Conservation (phyloP, 116 monocot species). For the Iris pallida region DNA sequence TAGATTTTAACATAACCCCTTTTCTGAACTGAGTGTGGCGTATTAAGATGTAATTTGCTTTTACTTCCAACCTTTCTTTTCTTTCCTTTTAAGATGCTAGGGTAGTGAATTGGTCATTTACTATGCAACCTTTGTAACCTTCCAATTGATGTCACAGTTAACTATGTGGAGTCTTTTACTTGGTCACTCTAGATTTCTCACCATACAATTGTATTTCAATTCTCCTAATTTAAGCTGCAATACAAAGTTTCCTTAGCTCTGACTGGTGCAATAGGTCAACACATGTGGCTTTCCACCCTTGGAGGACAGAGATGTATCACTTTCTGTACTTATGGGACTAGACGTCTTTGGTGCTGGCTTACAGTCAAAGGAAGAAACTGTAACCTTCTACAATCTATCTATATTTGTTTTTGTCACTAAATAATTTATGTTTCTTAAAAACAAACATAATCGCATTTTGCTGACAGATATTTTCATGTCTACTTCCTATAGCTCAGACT, state of each 20-base stretch:
- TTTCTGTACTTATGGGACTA: conserved; percentile 71
- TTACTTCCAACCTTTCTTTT: no score
- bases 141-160: no score
- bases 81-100: no score
- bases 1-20: no score
- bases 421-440: no score
- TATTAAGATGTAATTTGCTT: no score
- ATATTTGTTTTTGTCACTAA: no score
- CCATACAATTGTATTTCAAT: background rate
- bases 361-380: conserved; percentile 78
- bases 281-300: conserved; percentile 98
- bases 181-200: background rate
- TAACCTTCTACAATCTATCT: conserved; percentile 38
- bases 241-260: background rate
- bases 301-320: conserved; percentile 78
- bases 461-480: conserved; percentile 9
- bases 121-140: no score
- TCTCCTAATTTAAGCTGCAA: background rate
- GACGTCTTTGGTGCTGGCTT: conserved; percentile 90
- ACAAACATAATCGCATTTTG: no score
- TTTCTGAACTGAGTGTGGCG: no score
- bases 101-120: no score
- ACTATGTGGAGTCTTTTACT: no score
- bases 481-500: conserved; percentile 54
- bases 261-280: conserved; percentile 55